Base-by-base conservation (phyloP, 805 yeast species). In the Blastobotrys attinorum region DNA sequence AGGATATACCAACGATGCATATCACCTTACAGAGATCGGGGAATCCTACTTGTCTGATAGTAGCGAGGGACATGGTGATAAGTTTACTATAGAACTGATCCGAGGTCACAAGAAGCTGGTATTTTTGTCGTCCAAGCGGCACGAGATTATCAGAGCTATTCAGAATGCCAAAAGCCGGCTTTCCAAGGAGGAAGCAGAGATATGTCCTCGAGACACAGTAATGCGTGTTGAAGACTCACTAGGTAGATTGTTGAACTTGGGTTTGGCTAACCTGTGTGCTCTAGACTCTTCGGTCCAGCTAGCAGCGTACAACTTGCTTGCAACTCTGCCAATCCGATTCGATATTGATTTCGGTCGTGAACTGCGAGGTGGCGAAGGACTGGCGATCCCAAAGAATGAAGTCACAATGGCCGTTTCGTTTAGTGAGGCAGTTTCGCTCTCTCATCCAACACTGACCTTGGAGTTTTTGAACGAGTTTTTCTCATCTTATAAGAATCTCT, bases 341-440 rank as follows among this genome's bases (percentile, higher is more conserved):
- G 69, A 73, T 11, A 58, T 85, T 27, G 75, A 77, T 35, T 70
- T 78, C 49, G 89, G 84, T 0, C 69, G 76, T 23, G 69, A 71
- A 2, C 65, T 77, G 20, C 72, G 70, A 13, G 72, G 72, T 36
- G 73, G 83, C 1, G 72, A 73, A 5, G 82, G 75, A 22, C 72
- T 81, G 17, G 74, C 79, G 13, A 79, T 83, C 52, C 94, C 95
- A 1, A 71, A 75, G 31, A 82, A 82, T 51, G 73, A 78, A 37
- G 71, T 78, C 4, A 72, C 77, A 7, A 82, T 80, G 62, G 73
- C 83, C 10, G 71, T 73, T 2, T 59, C 75, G 0, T 62, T 83
- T 4, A 76, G 87, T 1, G 64, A 69, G 11, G 67, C 71, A n/a
- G 58, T 85, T n/a, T 73, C 95, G 0, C 46, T 52, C 4, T 61